Base-by-base conservation (phyloP, 257 asterid species). In the Ophiorrhiza pumila region DNA sequence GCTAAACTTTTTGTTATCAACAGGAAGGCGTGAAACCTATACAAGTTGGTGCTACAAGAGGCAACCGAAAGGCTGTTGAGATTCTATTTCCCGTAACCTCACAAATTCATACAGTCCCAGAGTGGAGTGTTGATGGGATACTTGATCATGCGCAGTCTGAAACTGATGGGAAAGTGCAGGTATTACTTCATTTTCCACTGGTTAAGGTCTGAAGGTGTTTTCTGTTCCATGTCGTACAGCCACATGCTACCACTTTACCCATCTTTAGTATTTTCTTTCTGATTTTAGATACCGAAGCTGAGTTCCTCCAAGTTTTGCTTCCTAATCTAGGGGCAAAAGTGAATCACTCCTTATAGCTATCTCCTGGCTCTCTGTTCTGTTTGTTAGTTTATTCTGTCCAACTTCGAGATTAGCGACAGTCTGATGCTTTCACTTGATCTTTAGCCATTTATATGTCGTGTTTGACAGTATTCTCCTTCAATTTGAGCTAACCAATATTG, bases 11-110 rank as follows among this genome's bases (percentile, higher is more conserved):
- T 70, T 45, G 15, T 68, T 34, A 32, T 70, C 46, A 85, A 84
- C 93, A 94, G 99, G 98, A 90, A 68, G 92, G 90, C 42, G 45
- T 74, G 78, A 91, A 85, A 88, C 92, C 99, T 58, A 76, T 92
- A 82, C 93, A 90, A 73, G 91, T 86, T 68, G 96, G 96, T 59
- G 99, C 95, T 76, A 77, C 88, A 47, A 78, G 89, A 71, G 96
- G 92, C 68, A 84, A 86, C 84, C 84, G 80, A 79, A 81, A 34
- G 39, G 92, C 80, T 73, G 95, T 92, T 73, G 95, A 92, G 83
- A 83, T 92, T 78, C 95, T 95, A 72, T 80, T 86, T 65, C 88
- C 96, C 3, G 86, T 83, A 63, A 90, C 98, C 52, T 67, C 74
- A 11, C 91, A 78, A 72, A 57, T 82, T 68, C 47, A 82, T 46